Evolutionary conservation across 108 stramenopile genomes (phyloP).

Genomic region (Nitzschia inconspicua): DNA sequence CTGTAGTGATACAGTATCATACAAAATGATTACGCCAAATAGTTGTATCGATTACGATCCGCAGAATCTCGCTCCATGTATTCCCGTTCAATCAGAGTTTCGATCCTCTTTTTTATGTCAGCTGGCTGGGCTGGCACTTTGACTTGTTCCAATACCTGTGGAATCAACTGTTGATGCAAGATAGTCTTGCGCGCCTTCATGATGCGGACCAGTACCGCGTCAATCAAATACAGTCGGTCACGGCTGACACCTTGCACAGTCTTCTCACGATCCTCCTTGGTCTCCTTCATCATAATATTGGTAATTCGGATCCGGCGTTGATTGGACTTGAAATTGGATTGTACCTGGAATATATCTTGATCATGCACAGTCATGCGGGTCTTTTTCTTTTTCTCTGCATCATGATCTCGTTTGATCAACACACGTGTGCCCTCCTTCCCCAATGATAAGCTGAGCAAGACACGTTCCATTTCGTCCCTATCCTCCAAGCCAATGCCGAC

Average conservation of each 20-base stretch:
- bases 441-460: slow-evolving; percentile 80
- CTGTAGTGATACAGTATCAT: no score
- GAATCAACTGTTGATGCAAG: slow-evolving; percentile 82
- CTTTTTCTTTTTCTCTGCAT: slow-evolving; percentile 54
- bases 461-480: slow-evolving; percentile 79
- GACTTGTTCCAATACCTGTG: slow-evolving; percentile 89
- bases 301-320: slow-evolving; percentile 90
- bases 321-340: slow-evolving; percentile 80
- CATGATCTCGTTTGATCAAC: slow-evolving; percentile 60
- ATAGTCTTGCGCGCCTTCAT: slow-evolving; percentile 98
- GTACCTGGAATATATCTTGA: slow-evolving; percentile 77
- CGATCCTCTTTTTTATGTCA: slow-evolving; percentile 96
- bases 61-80: slow-evolving; percentile 93
- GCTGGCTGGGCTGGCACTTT: slow-evolving; percentile 83
- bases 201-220: slow-evolving; percentile 95
- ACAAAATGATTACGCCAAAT: slow-evolving; percentile 96
- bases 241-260: slow-evolving; percentile 89
- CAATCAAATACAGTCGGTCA: slow-evolving; percentile 94
- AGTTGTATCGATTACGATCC: slow-evolving; percentile 91
- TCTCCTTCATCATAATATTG: slow-evolving; percentile 93
- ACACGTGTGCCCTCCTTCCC: slow-evolving; percentile 84
- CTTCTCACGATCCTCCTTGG: slow-evolving; percentile 87
- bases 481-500: slow-evolving; percentile 84
- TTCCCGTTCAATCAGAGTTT: slow-evolving; percentile 96
- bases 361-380: slow-evolving; percentile 68